Evolutionary conservation across 1,284 basidiomycete genomes (phyloP).

Genomic region (Cutaneotrichosporon cyanovorans): DNA sequence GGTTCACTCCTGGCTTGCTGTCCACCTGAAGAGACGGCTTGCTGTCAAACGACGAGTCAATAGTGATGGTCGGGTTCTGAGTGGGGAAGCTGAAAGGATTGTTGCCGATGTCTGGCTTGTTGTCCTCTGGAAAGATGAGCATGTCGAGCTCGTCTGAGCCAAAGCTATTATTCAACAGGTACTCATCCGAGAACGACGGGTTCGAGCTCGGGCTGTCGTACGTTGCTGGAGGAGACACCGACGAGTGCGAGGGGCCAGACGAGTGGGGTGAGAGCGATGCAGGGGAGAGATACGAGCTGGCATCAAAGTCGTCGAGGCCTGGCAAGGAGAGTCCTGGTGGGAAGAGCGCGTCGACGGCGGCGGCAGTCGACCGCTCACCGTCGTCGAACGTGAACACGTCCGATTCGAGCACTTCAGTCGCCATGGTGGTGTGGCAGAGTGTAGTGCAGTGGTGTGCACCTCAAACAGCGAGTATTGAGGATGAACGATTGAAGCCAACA

Average conservation of each 20-base stretch:
- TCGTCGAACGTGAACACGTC: slow-evolving; percentile 23
- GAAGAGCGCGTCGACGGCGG: slow-evolving; percentile 23
- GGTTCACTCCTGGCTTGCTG: not conserved
- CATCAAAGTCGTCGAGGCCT: slow-evolving; percentile 8
- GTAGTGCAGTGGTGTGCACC: not conserved
- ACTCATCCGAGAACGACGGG: slow-evolving; percentile 34
- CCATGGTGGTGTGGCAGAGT: slow-evolving; percentile 9
- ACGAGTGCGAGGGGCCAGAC: slow-evolving; percentile 15
- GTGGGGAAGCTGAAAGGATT: not conserved
- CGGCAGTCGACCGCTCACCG: slow-evolving; percentile 17
- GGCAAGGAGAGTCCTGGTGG: slow-evolving; percentile 23
- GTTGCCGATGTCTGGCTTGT: slow-evolving; percentile 8
- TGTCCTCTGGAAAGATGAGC: slow-evolving; percentile 25
- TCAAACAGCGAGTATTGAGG: not conserved
- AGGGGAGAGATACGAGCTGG: slow-evolving; percentile 11
- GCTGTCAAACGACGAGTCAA: not conserved
- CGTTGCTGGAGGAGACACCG: slow-evolving; percentile 27
- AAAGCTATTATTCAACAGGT: slow-evolving; percentile 27
- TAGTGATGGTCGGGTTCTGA: not conserved
- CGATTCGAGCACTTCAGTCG: slow-evolving; percentile 11
- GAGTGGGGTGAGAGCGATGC: slow-evolving; percentile 10
- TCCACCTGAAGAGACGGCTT: not conserved
- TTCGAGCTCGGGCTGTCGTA: slow-evolving; percentile 29
- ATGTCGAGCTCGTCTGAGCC: slow-evolving; percentile 32
- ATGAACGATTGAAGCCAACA: not conserved